Evolutionary conservation across 108 stramenopile genomes (phyloP), one percentile per base, ranked within the genome.

Genomic region (Nannochloropsis salina): DNA sequence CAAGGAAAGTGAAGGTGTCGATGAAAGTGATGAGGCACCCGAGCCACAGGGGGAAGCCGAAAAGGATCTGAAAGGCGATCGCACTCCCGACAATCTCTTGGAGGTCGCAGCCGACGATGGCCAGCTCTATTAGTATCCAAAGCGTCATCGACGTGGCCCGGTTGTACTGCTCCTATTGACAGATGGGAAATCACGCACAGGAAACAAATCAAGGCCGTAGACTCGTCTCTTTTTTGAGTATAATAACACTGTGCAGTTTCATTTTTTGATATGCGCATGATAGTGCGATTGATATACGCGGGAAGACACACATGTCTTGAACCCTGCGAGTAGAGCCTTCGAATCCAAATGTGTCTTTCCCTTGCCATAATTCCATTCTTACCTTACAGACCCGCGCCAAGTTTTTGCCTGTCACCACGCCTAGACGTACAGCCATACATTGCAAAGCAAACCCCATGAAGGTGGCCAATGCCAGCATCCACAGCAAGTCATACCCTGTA

Each of bases 21-120:
- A 92, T 43, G 40, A 83, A 83, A 1, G 91, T 92, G 80, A 91
- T 41, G 42, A 92, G 86, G 47, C 90, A 91, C 21, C 92, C 92
- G 31, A 86, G 81, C 89, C 91, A 90, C 9, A 92, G 86, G n/a
- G 90, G 89, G 45, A 88, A 43, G 44, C 90, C 91, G 40, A 86
- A 86, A n/a, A 92, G 88, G 74, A 92, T 85, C 82, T 88, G 81
- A 12, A 92, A 51, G 18, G 89, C 92, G 84, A 94, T 93, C 12
- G 92, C 94, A 10, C 94, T 89, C 74, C 94, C 94, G 15, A 95
- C 85, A 1, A 95, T 93, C 81, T 92, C 93, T 42, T 94, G 94
- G 21, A 94, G 83, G 86, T 95, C 95, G 2, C 93, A 93, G 44
- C 94, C 91, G 47, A 95, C 92, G 10, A 93, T 92, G 9, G 92